Percentiles rank a stretch among this genome's conserved stretches.
These are phyloP conservation scores for Fusarium subglutinans DNA, from an alignment of 2,329 filamentous ascomycete species.

Conservation along the genomic window DNA sequence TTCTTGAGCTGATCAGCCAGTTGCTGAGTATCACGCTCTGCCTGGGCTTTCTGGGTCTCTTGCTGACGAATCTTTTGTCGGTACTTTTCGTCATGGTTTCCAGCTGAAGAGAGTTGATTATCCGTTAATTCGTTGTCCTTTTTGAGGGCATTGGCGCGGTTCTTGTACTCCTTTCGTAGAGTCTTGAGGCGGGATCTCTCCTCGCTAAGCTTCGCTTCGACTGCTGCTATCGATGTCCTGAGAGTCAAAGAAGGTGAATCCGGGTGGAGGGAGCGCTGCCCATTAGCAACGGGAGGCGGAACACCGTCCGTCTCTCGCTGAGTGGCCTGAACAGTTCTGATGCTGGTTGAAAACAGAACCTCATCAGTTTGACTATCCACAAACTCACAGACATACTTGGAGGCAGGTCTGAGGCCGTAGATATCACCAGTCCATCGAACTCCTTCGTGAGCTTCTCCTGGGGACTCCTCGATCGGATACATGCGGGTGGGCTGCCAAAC, in stretches of 20 bases:
- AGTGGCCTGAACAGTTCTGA: conserved; percentile 68
- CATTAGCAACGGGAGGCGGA: conserved; percentile 48
- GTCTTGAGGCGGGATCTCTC: conserved; percentile 75
- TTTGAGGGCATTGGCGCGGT: conserved; percentile 70
- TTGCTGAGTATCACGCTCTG: conserved; percentile 64
- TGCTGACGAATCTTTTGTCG: conserved; percentile 80
- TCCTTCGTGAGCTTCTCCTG: conserved; percentile 49
- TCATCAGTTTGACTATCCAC: conserved; percentile 72
- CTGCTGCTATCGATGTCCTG: conserved; percentile 77
- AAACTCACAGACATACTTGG: conserved; percentile 83
- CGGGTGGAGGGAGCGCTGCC: conserved; percentile 72
- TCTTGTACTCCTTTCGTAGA: conserved; percentile 78
- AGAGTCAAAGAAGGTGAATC: conserved; percentile 82
- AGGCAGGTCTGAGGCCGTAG: conserved; percentile 74
- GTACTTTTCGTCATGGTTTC: conserved; percentile 79
- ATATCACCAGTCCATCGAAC: conserved; percentile 76
- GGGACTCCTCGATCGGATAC: conserved; percentile 55
- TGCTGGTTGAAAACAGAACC: conserved; percentile 75
- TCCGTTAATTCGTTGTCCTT: conserved; percentile 79
- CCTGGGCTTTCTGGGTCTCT: conserved; percentile 75
- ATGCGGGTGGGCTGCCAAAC: conserved; percentile 83
- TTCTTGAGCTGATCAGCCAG: conserved; percentile 69
- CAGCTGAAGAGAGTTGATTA: conserved; percentile 72
- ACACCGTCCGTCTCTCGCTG: conserved; percentile 46
- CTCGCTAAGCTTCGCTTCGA: conserved; percentile 75